Evolutionary conservation across 176 grass and related monocot genomes (phyloP).

Genomic region (Bolboschoenus planiculmis): DNA sequence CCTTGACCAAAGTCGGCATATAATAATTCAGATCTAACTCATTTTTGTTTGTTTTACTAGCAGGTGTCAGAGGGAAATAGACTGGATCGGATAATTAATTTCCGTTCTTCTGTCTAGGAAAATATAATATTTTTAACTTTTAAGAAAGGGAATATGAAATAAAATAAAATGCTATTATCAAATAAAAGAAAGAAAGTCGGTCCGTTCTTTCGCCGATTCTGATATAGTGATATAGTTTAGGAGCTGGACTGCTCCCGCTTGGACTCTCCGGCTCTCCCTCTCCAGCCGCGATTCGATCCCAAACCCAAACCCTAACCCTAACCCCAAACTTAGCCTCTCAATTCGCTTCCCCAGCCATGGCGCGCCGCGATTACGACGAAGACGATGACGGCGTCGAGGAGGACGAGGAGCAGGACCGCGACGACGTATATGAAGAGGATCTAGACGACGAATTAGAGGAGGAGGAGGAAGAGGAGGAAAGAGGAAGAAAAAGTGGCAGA

Average conservation of each 20-base stretch:
- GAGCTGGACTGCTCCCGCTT: neutral
- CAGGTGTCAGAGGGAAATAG: neutral
- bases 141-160: neutral
- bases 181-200: neutral
- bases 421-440: conserved; percentile 26
- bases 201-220: neutral
- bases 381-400: conserved; percentile 53
- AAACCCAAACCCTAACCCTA: conserved; percentile 7
- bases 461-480: conserved; percentile 21
- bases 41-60: neutral
- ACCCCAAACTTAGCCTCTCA: neutral
- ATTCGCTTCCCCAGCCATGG: conserved; percentile 40
- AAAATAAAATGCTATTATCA: neutral
- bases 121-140: neutral
- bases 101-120: neutral
- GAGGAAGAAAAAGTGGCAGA: conserved; percentile 50
- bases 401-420: conserved; percentile 40
- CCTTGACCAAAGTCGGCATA: neutral
- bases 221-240: neutral
- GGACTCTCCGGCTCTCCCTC: neutral
- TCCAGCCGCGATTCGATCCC: neutral
- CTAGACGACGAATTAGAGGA: neutral
- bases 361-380: conserved; percentile 47
- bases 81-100: neutral
- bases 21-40: too few species aligned